These are phyloP conservation scores for Hyphopichia pseudoburtonii DNA, from an alignment of 1,139 yeast genomes.

Conservation along the genomic window DNA sequence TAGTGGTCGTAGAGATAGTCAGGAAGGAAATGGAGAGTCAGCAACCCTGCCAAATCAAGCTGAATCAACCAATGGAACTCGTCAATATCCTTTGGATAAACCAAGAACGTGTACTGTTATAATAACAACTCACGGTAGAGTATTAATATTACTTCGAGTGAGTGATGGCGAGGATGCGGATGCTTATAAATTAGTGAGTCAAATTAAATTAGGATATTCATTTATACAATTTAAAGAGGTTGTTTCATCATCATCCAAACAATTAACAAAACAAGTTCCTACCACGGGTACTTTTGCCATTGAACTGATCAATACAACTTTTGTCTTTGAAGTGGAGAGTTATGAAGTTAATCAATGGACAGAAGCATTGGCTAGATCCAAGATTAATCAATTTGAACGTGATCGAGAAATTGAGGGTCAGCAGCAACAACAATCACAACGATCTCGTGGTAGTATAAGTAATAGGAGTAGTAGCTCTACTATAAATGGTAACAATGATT, in stretches of 20 bases:
- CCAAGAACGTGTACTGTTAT: slow-evolving; percentile 47
- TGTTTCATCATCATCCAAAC: slow-evolving; percentile 29
- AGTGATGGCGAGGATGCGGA: slow-evolving; percentile 21
- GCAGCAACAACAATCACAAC: slow-evolving; percentile 5
- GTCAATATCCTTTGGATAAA: slow-evolving; percentile 34
- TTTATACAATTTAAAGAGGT: slow-evolving; percentile 57
- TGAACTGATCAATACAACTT: slow-evolving; percentile 45
- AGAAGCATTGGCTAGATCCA: slow-evolving; percentile 49
- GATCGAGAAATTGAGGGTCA: slow-evolving; percentile 19
- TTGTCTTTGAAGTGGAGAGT: slow-evolving; percentile 59
- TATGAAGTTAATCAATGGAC: slow-evolving; percentile 58
- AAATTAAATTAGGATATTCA: slow-evolving; percentile 47
- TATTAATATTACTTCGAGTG: slow-evolving; percentile 44
- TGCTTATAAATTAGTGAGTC: slow-evolving; percentile 42
- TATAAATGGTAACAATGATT: slow-evolving; percentile 9
- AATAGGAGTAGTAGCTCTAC: slow-evolving; percentile 21
- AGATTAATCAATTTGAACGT: slow-evolving; percentile 49
- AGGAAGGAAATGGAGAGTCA: slow-evolving; percentile 3
- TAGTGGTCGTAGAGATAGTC: slow-evolving; percentile 15
- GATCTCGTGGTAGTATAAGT: slow-evolving; percentile 23
- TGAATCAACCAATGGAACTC: neutral
- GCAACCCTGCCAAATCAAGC: neutral
- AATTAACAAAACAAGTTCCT: slow-evolving; percentile 33
- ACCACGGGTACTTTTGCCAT: slow-evolving; percentile 55
- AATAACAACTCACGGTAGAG: slow-evolving; percentile 58